These are phyloP conservation scores for Tuber brumale DNA, from an alignment of 495 filamentous ascomycete genomes.

Conservation along the genomic window DNA sequence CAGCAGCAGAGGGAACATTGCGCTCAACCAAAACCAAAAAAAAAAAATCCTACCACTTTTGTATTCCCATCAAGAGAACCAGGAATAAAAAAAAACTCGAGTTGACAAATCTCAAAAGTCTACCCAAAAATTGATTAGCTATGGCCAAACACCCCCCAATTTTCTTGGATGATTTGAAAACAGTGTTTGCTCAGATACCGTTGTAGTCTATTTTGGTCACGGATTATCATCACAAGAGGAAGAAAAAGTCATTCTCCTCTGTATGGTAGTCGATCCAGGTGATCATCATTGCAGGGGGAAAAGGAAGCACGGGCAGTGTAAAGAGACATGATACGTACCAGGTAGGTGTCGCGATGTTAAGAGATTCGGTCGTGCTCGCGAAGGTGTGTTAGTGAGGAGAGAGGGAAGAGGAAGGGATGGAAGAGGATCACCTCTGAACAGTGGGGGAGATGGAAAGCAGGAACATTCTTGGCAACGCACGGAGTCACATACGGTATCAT, in stretches of 20 bases:
- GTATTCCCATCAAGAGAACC: background rate
- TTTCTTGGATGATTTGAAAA: background rate
- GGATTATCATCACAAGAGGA: conserved; percentile 4
- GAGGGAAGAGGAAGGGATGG: background rate
- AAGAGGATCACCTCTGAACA: background rate
- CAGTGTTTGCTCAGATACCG: background rate
- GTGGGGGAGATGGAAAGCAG: background rate
- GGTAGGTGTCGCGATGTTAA: background rate
- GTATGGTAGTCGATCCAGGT: conserved; percentile 2
- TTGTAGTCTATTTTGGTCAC: conserved; percentile 4
- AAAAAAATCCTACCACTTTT: background rate
- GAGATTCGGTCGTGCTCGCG: background rate
- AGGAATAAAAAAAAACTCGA: background rate
- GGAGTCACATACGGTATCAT: background rate
- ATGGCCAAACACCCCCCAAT: background rate
- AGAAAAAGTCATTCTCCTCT: conserved; percentile 4
- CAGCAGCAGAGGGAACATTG: conserved; percentile 35
- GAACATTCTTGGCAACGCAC: background rate
- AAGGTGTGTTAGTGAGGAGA: background rate
- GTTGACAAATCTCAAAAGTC: background rate
- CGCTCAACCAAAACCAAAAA: background rate
- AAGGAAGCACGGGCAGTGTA: background rate
- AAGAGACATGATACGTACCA: background rate
- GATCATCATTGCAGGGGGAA: background rate
- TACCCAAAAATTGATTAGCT: background rate